phyloP scores from a whole-genome alignment of 148 eudicot genomes.

The Heliosperma pusillum region DNA sequence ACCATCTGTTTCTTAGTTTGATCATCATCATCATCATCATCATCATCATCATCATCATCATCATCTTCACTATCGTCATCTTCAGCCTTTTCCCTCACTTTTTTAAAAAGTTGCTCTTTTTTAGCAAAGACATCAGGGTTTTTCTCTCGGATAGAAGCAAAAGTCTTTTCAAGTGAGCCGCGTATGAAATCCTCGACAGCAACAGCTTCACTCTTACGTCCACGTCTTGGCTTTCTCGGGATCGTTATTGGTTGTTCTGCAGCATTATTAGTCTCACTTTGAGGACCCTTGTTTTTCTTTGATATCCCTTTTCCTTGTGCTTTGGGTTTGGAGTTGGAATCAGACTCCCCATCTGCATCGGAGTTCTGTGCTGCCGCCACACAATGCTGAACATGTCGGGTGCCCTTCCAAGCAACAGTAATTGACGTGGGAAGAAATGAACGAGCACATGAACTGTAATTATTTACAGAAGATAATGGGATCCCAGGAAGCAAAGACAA shows the following conservation, averaged over 20 bases:
- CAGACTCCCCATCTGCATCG: slow-evolving; percentile 23
- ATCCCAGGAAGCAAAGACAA: neutral
- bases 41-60: slow-evolving; percentile 29
- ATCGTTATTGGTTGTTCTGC: slow-evolving; percentile 35
- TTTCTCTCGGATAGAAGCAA: slow-evolving; percentile 60
- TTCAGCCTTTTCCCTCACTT: slow-evolving; percentile 31
- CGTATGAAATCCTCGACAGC: slow-evolving; percentile 85
- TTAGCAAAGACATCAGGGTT: slow-evolving; percentile 47
- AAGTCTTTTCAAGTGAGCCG: slow-evolving; percentile 53
- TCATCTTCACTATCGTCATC: slow-evolving; percentile 35
- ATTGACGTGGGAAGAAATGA: slow-evolving; percentile 11
- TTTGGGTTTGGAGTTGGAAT: slow-evolving; percentile 27
- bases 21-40: slow-evolving; percentile 27
- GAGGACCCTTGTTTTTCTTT: slow-evolving; percentile 28
- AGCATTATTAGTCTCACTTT: slow-evolving; percentile 29
- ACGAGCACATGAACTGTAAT: slow-evolving; percentile 1
- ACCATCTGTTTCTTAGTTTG: slow-evolving; percentile 43
- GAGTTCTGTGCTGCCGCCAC: slow-evolving; percentile 32
- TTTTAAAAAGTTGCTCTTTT: slow-evolving; percentile 45
- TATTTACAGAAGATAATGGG: neutral
- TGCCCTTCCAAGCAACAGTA: slow-evolving; percentile 10
- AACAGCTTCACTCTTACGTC: slow-evolving; percentile 83
- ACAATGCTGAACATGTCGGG: slow-evolving; percentile 24
- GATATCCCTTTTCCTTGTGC: slow-evolving; percentile 26
- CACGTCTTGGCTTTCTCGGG: slow-evolving; percentile 74